phyloP scores from a whole-genome alignment of 2,329 filamentous ascomycete genomes.

The Scolecobasidium constrictum region DNA sequence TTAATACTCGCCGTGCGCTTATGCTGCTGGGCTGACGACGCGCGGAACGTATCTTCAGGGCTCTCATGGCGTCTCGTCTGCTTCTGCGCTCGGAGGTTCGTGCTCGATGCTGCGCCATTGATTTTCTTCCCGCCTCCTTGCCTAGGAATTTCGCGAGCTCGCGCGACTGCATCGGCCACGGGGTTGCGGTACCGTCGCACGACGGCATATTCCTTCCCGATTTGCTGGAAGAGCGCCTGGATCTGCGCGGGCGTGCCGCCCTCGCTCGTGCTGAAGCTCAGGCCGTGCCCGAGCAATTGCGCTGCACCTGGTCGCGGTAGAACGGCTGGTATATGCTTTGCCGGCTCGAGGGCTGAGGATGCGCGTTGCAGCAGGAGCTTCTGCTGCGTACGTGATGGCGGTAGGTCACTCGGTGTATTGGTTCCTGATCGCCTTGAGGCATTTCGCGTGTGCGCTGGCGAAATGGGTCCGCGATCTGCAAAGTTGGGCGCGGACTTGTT shows the following conservation, averaged over 20 bases:
- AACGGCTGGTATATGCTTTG: slow-evolving; percentile 34
- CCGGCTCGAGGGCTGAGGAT: slow-evolving; percentile 59
- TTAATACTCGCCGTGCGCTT: neutral
- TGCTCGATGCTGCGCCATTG: neutral
- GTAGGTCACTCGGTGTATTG: slow-evolving; percentile 24
- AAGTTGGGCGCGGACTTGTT: slow-evolving; percentile 29
- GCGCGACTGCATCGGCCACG: slow-evolving; percentile 49
- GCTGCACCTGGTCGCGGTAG: slow-evolving; percentile 24
- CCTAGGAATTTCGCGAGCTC: slow-evolving; percentile 40
- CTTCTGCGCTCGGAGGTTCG: neutral
- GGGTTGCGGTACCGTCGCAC: slow-evolving; percentile 63
- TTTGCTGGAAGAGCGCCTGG: slow-evolving; percentile 50
- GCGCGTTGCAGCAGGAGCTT: slow-evolving; percentile 66
- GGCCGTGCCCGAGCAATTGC: slow-evolving; percentile 20
- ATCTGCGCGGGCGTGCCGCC: slow-evolving; percentile 38
- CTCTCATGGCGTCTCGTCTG: slow-evolving; percentile 1
- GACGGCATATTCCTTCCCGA: slow-evolving; percentile 63
- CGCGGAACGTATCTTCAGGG: neutral
- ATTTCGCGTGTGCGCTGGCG: slow-evolving; percentile 12
- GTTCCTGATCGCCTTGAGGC: slow-evolving; percentile 19
- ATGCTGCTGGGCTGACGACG: neutral
- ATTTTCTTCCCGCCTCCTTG: neutral
- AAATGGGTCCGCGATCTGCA: slow-evolving; percentile 13
- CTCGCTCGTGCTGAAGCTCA: neutral
- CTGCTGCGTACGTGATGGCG: slow-evolving; percentile 57